These are phyloP conservation scores for Cryptococcus sp. DNA, from an alignment of 1,284 basidiomycete genomes.

Conservation along the genomic window DNA sequence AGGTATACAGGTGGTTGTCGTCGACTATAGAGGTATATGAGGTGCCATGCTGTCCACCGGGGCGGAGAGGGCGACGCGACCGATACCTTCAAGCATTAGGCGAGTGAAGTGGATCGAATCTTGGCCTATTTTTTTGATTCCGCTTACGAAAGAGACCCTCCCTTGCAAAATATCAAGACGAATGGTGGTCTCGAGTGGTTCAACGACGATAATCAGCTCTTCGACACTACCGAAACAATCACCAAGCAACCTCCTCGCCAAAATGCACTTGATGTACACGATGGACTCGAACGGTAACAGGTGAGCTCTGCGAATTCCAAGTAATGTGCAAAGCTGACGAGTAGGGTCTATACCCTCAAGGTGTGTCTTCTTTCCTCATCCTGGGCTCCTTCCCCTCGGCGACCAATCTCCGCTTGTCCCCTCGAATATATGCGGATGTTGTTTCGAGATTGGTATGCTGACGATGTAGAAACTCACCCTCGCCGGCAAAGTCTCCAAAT, in stretches of 20 bases:
- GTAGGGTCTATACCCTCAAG: conserved; percentile 82
- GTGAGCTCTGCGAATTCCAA: conserved; percentile 16
- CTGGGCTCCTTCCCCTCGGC: too few species aligned
- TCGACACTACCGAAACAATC: background rate
- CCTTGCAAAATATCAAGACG: background rate
- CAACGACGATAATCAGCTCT: background rate
- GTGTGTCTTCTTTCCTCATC: conserved; percentile 49
- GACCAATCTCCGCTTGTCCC: too few species aligned
- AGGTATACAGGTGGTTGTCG: background rate
- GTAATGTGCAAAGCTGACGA: conserved; percentile 7
- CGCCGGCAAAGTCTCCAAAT: conserved; percentile 76
- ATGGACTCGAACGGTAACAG: conserved; percentile 67
- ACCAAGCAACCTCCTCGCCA: conserved; percentile 15
- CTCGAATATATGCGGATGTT: background rate
- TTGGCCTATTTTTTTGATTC: conserved; percentile 1
- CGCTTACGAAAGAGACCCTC: background rate
- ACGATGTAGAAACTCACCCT: conserved; percentile 68
- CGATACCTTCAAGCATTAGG: too few species aligned
- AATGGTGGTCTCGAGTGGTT: background rate
- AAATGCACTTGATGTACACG: conserved; percentile 93
- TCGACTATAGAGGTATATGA: too few species aligned
- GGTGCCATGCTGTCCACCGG: too few species aligned
- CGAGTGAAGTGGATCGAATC: too few species aligned
- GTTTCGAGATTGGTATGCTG: conserved; percentile 8
- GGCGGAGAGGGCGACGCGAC: too few species aligned